These are phyloP conservation scores for Agrocybe praecox DNA, from an alignment of 768 basidiomycete species.

Conservation along the genomic window DNA sequence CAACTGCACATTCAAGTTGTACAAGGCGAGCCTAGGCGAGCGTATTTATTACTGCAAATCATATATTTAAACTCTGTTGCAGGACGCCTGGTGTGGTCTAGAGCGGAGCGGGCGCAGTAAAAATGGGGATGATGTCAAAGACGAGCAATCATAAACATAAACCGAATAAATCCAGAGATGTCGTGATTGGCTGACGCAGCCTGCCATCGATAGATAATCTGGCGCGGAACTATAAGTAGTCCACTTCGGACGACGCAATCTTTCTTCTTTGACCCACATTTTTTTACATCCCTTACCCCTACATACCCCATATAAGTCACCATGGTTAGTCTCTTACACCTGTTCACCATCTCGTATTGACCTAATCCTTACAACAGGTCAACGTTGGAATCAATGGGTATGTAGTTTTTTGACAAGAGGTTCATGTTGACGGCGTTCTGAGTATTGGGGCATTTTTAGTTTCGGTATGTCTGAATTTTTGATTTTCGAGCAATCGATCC, in stretches of 20 bases:
- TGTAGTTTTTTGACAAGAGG: slow-evolving; percentile 7
- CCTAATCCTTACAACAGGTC: slow-evolving; percentile 41
- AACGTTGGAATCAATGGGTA: slow-evolving; percentile 98
- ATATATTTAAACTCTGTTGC: not conserved
- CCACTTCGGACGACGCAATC: slow-evolving; percentile 3
- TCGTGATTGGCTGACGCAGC: slow-evolving; percentile 20
- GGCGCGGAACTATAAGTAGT: slow-evolving; percentile 17
- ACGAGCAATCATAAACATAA: slow-evolving; percentile 6
- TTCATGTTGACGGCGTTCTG: slow-evolving; percentile 2
- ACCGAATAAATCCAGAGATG: slow-evolving; percentile 5
- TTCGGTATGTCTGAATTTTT: slow-evolving; percentile 61
- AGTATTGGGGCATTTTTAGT: slow-evolving; percentile 38
- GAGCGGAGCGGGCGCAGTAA: slow-evolving; percentile 15
- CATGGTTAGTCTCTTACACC: slow-evolving; percentile 22
- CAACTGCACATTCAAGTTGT: not conserved
- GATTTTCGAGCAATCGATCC: not conserved
- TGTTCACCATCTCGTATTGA: not conserved
- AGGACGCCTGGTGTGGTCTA: slow-evolving; percentile 12
- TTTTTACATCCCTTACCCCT: slow-evolving; percentile 2
- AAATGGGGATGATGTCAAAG: not conserved
- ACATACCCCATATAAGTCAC: slow-evolving; percentile 10
- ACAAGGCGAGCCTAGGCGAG: not conserved
- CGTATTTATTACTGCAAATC: not conserved
- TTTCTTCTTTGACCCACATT: slow-evolving; percentile 14
- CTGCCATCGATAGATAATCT: slow-evolving; percentile 27